Percentiles rank a stretch among this genome's conserved stretches.
These are phyloP conservation scores for Trichosporon asahii DNA, from an alignment of 1,284 basidiomycete genomes.

Conservation along the genomic window DNA sequence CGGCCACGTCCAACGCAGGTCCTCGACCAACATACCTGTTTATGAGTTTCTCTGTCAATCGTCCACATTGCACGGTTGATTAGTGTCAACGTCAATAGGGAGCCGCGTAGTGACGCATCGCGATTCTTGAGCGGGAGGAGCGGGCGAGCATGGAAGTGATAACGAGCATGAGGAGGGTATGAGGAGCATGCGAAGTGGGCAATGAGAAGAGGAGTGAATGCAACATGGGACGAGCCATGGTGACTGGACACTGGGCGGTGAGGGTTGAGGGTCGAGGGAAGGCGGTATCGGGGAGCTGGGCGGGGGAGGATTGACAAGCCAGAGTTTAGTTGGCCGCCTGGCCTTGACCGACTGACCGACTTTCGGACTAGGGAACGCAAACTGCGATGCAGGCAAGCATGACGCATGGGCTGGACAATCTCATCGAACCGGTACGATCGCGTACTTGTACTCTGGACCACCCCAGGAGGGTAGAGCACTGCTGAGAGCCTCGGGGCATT, in stretches of 20 bases:
- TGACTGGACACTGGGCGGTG: conserved; percentile 3
- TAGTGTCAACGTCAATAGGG: not conserved
- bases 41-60: not conserved
- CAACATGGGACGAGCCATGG: not conserved
- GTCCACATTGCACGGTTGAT: not conserved
- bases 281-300: not conserved
- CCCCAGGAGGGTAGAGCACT: too few species aligned
- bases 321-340: not conserved
- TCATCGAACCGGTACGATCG: not conserved
- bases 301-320: not conserved
- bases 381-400: not conserved
- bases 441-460: not conserved
- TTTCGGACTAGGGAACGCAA: not conserved
- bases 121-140: not conserved
- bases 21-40: not conserved
- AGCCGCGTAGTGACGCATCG: not conserved
- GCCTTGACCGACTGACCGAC: not conserved
- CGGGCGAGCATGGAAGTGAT: not conserved
- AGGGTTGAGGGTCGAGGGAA: not conserved
- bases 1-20: not conserved
- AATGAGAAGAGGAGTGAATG: conserved; percentile 4
- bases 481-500: too few species aligned
- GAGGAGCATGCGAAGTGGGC: conserved; percentile 2
- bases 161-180: not conserved
- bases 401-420: not conserved